Evolutionary conservation across 2,329 filamentous ascomycete genomes (phyloP), one percentile per base, ranked within the genome.

Genomic region (Ophiostoma ips): DNA sequence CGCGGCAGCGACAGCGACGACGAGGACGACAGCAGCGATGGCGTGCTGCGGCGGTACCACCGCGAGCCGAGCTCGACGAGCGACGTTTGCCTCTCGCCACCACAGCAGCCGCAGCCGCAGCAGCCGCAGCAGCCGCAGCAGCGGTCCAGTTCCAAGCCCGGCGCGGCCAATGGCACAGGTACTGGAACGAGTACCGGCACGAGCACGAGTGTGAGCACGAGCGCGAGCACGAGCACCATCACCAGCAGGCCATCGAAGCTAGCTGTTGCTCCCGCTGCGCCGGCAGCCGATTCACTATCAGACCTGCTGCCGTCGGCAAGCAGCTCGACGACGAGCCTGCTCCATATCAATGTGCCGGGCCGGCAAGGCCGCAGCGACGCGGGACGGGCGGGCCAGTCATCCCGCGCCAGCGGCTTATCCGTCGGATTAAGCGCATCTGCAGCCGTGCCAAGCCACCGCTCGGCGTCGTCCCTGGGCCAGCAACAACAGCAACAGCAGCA

Each of bases 261-360:
- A 24, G 30, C 40, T 12, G 21, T 30, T 16, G 43, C 43, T 10
- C 19, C 19, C n/a, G 15, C 40, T 21, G 28, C 16, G 10, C 18
- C 43, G 8, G 9, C 15, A 2, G 13, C 24, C 21, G n/a, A n/a
- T 9, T 18, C 40, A 0, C 16, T 21, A 18, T 19, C 28, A 1
- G 46, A 36, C 13, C 16, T 48, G 3, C 28, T 50, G 12, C 36
- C 52, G 33, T 49, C 52, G 5, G 16, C 43, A 0, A 49, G 21
- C 37, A 54, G 50, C 34, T 54, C 52, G n/a, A 48, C 52, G n/a
- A 54, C 47, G 16, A 54, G 50, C 13, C 38, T 54, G 11, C 24
- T 54, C n/a, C 15, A 45, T 3, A 45, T 45, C 28, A 30, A 30
- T 31, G 15, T 21, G 40, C 2, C 40, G 4, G 18, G 43, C 43